These are phyloP conservation scores for Ambispora gerdemannii DNA, from an alignment of 192 early-diverging fungal species.

Conservation along the genomic window DNA sequence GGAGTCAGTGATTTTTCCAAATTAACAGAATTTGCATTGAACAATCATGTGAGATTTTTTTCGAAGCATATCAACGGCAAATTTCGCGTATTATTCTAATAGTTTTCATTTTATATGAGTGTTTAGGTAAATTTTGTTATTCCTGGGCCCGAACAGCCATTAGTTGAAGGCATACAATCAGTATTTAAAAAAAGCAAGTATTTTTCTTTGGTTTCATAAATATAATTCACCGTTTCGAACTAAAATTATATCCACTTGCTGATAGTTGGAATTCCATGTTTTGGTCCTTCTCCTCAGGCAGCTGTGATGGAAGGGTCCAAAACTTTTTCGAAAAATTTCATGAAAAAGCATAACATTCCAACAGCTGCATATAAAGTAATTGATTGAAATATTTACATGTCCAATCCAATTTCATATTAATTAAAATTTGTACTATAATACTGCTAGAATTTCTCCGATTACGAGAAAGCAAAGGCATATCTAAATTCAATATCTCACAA, in stretches of 20 bases:
- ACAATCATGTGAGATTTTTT: slow-evolving; percentile 60
- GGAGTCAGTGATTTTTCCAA: slow-evolving; percentile 67
- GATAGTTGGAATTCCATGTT: slow-evolving; percentile 84
- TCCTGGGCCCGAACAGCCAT: slow-evolving; percentile 94
- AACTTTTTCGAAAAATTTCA: slow-evolving; percentile 98
- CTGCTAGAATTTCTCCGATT: slow-evolving; percentile 73
- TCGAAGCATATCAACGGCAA: neutral
- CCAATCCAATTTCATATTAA: neutral
- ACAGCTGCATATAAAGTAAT: slow-evolving; percentile 82
- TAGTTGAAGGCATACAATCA: slow-evolving; percentile 86
- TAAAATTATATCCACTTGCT: no score
- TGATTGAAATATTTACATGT: slow-evolving; percentile 25
- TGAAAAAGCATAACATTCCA: slow-evolving; percentile 93
- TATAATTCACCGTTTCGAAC: neutral
- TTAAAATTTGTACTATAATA: neutral
- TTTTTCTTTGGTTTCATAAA: slow-evolving; percentile 37
- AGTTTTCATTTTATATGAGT: neutral
- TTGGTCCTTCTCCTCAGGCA: slow-evolving; percentile 87
- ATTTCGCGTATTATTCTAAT: slow-evolving; percentile 20
- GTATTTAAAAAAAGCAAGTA: slow-evolving; percentile 75
- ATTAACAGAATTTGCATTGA: slow-evolving; percentile 73
- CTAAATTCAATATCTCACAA: slow-evolving; percentile 56
- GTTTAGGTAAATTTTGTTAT: slow-evolving; percentile 75
- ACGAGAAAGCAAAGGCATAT: slow-evolving; percentile 64
- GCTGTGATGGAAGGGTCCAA: slow-evolving; percentile 96